A percentile compares a stretch with the other conserved stretches of the same genome.
Conservation (phyloP, 1,284 basidiomycete genomes). For the Cryptococcus sp. region DNA sequence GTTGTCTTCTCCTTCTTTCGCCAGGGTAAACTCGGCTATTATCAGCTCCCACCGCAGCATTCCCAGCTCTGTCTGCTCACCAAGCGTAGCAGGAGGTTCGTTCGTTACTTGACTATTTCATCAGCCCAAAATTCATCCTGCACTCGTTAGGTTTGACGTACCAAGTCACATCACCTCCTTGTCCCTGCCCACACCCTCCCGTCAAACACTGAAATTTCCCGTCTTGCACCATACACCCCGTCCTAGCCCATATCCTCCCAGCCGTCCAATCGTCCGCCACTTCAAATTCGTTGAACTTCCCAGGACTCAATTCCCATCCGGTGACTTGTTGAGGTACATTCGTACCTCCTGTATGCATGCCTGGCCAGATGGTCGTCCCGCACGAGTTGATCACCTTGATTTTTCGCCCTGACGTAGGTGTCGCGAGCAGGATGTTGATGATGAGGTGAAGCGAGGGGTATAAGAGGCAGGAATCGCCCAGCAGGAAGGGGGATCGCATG, state of each 20-base stretch:
- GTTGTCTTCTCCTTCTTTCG: constrained; percentile 14
- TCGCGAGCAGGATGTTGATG: not conserved
- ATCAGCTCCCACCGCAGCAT: not conserved
- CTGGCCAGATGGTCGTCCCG: constrained; percentile 27
- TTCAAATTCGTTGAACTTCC: constrained; percentile 9
- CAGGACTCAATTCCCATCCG: constrained; percentile 19
- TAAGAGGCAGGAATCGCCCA: too few relatives aligned
- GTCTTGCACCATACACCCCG: constrained; percentile 17
- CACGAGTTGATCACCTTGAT: constrained; percentile 29
- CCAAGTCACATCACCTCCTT: constrained; percentile 16
- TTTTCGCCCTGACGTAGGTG: constrained; percentile 6
- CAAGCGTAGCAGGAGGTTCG: constrained; percentile 18
- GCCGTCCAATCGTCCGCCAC: constrained; percentile 23
- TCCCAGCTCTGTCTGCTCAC: constrained; percentile 5
- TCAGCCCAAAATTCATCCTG: not conserved
- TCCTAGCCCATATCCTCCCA: constrained; percentile 28
- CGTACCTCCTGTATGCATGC: constrained; percentile 12
- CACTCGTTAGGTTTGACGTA: not conserved
- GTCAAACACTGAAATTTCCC: constrained; percentile 26
- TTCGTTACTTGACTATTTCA: constrained; percentile 1
- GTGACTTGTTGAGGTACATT: constrained; percentile 17
- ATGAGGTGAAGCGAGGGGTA: too few relatives aligned
- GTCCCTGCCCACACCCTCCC: constrained; percentile 17
- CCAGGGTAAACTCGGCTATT: constrained; percentile 29
- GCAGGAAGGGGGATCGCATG: too few relatives aligned